These are phyloP conservation scores for Aspergillus sp. DNA, from an alignment of 2,329 filamentous ascomycete species.

Conservation along the genomic window DNA sequence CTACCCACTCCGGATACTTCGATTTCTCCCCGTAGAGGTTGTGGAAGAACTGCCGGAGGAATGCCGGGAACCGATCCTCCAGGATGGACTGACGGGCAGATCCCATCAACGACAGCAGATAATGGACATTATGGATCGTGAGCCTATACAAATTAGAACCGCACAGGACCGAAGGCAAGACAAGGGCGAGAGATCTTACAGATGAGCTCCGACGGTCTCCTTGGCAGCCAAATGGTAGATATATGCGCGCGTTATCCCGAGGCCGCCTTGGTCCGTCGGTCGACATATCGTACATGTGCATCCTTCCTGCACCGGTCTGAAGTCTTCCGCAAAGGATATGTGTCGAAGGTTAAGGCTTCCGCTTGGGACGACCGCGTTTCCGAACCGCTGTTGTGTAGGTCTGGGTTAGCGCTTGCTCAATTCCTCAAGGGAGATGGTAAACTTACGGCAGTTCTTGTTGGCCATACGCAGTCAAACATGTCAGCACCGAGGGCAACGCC, in stretches of 20 bases:
- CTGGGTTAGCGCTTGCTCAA: slow-evolving; percentile 5
- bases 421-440: not conserved
- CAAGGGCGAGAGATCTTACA: slow-evolving; percentile 39
- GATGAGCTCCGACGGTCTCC: slow-evolving; percentile 85
- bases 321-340: slow-evolving; percentile 73
- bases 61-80: slow-evolving; percentile 75
- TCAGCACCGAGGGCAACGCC: slow-evolving; percentile 92
- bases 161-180: slow-evolving; percentile 1
- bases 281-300: slow-evolving; percentile 81
- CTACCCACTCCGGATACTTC: slow-evolving; percentile 79
- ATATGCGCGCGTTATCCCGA: slow-evolving; percentile 84
- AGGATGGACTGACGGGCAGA: slow-evolving; percentile 73
- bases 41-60: slow-evolving; percentile 75
- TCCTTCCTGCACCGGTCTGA: slow-evolving; percentile 76
- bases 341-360: slow-evolving; percentile 86
- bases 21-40: slow-evolving; percentile 66
- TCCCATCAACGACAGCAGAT: slow-evolving; percentile 81
- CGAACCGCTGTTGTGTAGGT: slow-evolving; percentile 64
- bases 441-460: slow-evolving; percentile 79
- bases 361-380: slow-evolving; percentile 80
- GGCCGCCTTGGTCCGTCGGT: slow-evolving; percentile 62
- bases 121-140: slow-evolving; percentile 95
- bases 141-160: slow-evolving; percentile 53
- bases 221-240: slow-evolving; percentile 90
- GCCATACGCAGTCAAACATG: slow-evolving; percentile 99